Evolutionary conservation across 345 rosid genomes (phyloP).

Genomic region (Pseudoturritis turrita): DNA sequence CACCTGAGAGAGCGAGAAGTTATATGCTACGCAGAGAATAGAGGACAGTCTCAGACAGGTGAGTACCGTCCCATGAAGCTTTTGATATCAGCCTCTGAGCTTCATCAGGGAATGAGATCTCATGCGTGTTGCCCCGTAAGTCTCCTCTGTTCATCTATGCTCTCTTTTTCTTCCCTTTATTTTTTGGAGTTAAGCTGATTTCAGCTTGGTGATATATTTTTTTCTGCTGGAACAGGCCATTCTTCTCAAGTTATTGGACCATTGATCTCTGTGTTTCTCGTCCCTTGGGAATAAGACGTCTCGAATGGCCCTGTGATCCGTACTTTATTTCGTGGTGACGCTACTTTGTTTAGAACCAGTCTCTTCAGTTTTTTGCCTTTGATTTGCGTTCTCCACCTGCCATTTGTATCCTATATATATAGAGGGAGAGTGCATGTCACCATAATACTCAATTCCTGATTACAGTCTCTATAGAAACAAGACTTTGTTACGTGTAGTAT

Average conservation of each 20-base stretch:
- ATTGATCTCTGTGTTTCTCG: slow-evolving; percentile 10
- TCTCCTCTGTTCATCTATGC: slow-evolving; percentile 1
- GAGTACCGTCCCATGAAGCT: slow-evolving; percentile 77
- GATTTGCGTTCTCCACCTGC: background rate
- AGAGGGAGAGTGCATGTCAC: background rate
- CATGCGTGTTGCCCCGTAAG: slow-evolving; percentile 90
- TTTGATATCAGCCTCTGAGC: slow-evolving; percentile 61
- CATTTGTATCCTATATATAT: background rate
- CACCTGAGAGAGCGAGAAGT: slow-evolving; percentile 62
- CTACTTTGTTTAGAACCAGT: background rate
- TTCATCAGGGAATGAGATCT: slow-evolving; percentile 67
- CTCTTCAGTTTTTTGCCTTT: background rate
- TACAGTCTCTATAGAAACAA: background rate
- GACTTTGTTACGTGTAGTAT: too few species aligned
- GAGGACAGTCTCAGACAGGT: slow-evolving; percentile 57
- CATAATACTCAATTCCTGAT: background rate
- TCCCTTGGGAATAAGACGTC: background rate
- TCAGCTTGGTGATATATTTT: background rate
- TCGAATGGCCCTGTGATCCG: background rate
- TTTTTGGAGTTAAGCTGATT: background rate
- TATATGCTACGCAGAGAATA: slow-evolving; percentile 58
- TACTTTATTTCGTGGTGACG: background rate
- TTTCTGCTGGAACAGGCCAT: slow-evolving; percentile 29
- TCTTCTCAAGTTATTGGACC: slow-evolving; percentile 41
- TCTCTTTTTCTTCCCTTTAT: background rate